phyloP scores from a whole-genome alignment of 257 asterid species.

The Solanum chmielewskii region DNA sequence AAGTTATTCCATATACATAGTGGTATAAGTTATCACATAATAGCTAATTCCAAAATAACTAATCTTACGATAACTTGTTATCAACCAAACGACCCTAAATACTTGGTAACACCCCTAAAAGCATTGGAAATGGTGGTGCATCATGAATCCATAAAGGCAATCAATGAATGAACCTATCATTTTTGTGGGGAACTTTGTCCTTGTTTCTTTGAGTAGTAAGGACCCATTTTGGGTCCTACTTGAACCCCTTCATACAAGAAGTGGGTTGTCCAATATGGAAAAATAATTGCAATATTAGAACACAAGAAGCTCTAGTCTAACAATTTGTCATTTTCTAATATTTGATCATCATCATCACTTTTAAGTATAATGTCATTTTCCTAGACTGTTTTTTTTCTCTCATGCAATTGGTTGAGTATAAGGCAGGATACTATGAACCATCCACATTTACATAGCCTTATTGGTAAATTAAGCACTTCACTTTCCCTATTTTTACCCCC shows the following conservation, averaged over 20 bases:
- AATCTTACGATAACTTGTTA: too few species aligned
- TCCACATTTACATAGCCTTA: neutral
- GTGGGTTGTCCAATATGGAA: neutral
- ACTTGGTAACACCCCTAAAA: neutral
- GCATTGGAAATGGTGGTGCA: constrained; percentile 19
- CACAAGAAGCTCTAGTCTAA: neutral
- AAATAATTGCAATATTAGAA: neutral
- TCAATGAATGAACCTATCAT: neutral
- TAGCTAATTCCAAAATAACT: too few species aligned
- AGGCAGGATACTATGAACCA: neutral
- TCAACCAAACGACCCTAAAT: neutral
- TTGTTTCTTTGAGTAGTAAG: neutral
- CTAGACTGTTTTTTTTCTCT: neutral
- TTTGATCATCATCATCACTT: neutral
- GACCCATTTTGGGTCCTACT: neutral
- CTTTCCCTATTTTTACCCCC: neutral
- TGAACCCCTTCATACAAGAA: neutral
- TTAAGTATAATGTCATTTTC: neutral
- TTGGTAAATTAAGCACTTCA: neutral
- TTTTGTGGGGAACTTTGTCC: neutral
- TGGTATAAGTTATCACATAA: rapidly evolving
- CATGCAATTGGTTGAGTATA: neutral
- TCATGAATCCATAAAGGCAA: constrained; percentile 7
- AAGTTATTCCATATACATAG: too few species aligned
- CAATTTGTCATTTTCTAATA: neutral